Conservation (phyloP, 1,284 basidiomycete genomes). For the Neolentinus lepideus region DNA sequence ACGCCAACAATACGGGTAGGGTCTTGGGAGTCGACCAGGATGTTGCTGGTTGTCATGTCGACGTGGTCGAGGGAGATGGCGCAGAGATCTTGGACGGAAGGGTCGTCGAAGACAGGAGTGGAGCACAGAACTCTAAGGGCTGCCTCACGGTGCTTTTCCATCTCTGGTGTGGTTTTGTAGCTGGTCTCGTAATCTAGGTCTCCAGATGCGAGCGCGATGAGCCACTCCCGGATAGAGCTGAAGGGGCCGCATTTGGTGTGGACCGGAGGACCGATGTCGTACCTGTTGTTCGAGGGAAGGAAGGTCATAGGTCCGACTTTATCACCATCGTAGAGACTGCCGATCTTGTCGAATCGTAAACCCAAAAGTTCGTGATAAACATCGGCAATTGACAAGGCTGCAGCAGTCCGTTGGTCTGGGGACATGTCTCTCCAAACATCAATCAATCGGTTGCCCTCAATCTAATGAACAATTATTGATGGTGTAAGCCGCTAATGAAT, state of each 20-base stretch:
- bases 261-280: constrained; percentile 7
- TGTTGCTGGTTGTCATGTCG: neutral
- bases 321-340: constrained; percentile 9
- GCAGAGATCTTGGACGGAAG: neutral
- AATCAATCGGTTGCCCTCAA: neutral
- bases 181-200: constrained; percentile 9
- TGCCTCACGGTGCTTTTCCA: neutral
- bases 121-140: neutral
- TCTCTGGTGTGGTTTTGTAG: neutral
- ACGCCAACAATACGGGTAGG: neutral
- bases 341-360: constrained; percentile 11
- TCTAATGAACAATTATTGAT: neutral
- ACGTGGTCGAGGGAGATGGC: neutral
- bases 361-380: constrained; percentile 8
- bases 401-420: neutral
- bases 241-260: constrained; percentile 13
- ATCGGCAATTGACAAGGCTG: constrained; percentile 8
- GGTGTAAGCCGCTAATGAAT: neutral
- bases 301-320: constrained; percentile 10
- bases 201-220: constrained; percentile 10
- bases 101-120: neutral
- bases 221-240: constrained; percentile 8
- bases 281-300: constrained; percentile 6
- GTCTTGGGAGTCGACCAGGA: neutral
- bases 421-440: neutral